A percentile compares a stretch with the other conserved stretches of the same genome.
phyloP scores from a whole-genome alignment of 129 eudicot species.

The Cynara cardunculus region DNA sequence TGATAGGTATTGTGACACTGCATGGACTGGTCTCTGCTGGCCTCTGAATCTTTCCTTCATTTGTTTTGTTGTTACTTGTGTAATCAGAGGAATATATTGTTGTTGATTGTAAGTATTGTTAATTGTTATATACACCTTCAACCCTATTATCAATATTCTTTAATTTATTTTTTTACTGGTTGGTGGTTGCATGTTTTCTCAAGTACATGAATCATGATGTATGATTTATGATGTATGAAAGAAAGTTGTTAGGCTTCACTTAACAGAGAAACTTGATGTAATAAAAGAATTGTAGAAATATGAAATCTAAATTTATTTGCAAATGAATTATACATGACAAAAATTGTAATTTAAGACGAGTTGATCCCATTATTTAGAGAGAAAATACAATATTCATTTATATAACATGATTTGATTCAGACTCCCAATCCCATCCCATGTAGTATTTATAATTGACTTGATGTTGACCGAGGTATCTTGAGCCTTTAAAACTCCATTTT shows the following conservation, averaged over 20 bases:
- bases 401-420: neutral
- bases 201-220: neutral
- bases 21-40: slow-evolving; percentile 96
- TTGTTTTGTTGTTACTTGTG: neutral
- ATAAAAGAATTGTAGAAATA: no score
- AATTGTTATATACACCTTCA: neutral
- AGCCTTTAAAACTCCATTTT: slow-evolving; percentile 15
- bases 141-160: neutral
- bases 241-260: no score
- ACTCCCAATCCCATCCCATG: no score
- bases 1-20: slow-evolving; percentile 85
- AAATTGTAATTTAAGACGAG: no score
- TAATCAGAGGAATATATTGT: neutral
- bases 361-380: neutral
- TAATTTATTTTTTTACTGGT: neutral
- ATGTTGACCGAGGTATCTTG: slow-evolving; percentile 11
- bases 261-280: no score
- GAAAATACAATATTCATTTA: neutral
- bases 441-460: neutral
- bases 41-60: slow-evolving; percentile 36
- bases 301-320: no score
- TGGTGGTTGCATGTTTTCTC: neutral
- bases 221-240: no score
- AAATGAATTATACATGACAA: no score
- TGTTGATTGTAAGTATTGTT: neutral